phyloP scores from a whole-genome alignment of 2,329 filamentous ascomycete species.

The Immersiporthe knoxdaviesiana region DNA sequence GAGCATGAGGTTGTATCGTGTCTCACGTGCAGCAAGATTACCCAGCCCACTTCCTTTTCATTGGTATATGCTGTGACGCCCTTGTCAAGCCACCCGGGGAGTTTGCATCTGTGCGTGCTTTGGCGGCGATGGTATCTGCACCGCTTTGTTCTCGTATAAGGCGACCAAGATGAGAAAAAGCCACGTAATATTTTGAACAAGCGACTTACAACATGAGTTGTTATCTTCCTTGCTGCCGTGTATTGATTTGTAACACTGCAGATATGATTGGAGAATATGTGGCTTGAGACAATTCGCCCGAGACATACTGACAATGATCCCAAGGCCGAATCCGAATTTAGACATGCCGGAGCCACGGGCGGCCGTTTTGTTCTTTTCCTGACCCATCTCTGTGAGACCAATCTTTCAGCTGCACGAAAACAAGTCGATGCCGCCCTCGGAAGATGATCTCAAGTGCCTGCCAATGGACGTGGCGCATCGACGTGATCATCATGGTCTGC shows the following conservation, averaged over 20 bases:
- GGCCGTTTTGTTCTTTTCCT: background rate
- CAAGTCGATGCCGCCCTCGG: background rate
- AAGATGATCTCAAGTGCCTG: background rate
- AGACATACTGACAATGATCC: constrained; percentile 18
- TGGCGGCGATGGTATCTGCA: background rate
- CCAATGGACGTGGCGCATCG: background rate
- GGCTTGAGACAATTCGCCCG: constrained; percentile 15
- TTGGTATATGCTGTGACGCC: background rate
- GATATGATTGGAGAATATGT: background rate
- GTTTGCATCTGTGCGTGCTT: background rate
- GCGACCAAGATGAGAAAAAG: background rate
- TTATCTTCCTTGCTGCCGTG: background rate
- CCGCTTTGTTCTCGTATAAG: background rate
- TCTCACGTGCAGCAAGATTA: background rate
- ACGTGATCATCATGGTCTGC: background rate
- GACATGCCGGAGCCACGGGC: background rate
- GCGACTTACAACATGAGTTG: background rate
- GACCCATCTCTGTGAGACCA: background rate
- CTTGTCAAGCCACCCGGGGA: background rate
- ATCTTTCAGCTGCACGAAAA: background rate
- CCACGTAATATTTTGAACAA: background rate
- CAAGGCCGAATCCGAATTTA: background rate
- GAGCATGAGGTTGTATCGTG: background rate
- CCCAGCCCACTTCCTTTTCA: background rate
- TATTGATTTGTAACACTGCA: background rate